Evolutionary conservation across 306 rosid species (phyloP).

Genomic region (Inga laurina): DNA sequence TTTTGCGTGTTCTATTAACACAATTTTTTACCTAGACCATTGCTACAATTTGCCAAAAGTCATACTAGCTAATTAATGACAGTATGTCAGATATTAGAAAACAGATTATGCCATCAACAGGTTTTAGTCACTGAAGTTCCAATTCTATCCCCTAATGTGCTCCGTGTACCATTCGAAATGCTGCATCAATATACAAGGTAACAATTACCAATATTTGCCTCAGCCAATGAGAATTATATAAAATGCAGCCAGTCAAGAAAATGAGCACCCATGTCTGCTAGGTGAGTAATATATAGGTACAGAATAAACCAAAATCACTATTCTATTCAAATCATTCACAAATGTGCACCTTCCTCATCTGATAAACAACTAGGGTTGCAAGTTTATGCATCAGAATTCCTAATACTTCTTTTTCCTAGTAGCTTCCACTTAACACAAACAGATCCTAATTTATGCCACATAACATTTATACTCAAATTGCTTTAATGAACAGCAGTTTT

Average conservation of each 20-base stretch:
- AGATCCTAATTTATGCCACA: background rate
- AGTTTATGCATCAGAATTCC: background rate
- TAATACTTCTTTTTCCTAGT: background rate
- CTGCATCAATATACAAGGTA: slow-evolving; percentile 6
- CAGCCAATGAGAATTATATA: background rate
- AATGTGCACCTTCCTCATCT: background rate
- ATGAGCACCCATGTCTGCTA: slow-evolving; percentile 9
- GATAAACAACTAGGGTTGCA: background rate
- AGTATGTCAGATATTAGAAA: background rate
- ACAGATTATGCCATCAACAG: background rate
- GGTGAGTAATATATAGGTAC: background rate
- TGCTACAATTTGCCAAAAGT: too few relatives aligned
- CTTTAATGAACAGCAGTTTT: slow-evolving; percentile 7
- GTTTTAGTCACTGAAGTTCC: slow-evolving; percentile 2
- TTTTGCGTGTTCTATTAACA: background rate
- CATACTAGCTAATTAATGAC: background rate
- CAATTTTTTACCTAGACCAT: background rate
- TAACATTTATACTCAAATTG: slow-evolving; percentile 4
- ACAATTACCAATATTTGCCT: background rate
- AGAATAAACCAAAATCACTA: background rate
- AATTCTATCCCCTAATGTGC: background rate
- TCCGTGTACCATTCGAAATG: background rate
- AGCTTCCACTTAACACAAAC: background rate
- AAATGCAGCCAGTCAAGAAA: background rate
- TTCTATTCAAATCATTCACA: background rate